These are phyloP conservation scores for Ambrosia hybrid DNA, from an alignment of 140 eudicot genomes.

Conservation along the genomic window DNA sequence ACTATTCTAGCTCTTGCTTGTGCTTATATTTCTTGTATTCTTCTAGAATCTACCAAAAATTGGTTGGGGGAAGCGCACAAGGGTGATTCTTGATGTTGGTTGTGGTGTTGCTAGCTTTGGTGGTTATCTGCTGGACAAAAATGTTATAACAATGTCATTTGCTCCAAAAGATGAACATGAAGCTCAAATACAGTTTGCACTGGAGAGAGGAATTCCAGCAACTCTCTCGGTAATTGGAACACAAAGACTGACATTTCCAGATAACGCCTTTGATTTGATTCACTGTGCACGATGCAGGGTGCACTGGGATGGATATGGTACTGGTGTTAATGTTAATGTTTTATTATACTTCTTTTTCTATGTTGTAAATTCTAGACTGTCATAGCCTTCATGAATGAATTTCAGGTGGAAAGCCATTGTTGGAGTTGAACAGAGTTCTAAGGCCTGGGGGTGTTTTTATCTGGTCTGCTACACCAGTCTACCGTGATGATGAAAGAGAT, in stretches of 20 bases:
- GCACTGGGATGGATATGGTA: constrained; percentile 98
- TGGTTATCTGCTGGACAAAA: constrained; percentile 83
- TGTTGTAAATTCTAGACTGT: constrained; percentile 8
- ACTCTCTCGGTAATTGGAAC: constrained; percentile 94
- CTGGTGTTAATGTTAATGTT: background rate
- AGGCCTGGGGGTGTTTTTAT: constrained; percentile 95
- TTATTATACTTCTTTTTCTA: no score
- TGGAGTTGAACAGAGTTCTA: constrained; percentile 89
- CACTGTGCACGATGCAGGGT: constrained; percentile 99
- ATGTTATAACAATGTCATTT: constrained; percentile 92
- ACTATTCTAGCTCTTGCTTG: background rate
- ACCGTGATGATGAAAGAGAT: constrained; percentile 65
- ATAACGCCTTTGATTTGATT: constrained; percentile 79
- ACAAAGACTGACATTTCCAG: constrained; percentile 88
- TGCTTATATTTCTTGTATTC: background rate
- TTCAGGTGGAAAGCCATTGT: constrained; percentile 83
- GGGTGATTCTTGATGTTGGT: constrained; percentile 97
- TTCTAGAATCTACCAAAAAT: constrained; percentile 73
- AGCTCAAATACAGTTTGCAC: constrained; percentile 98
- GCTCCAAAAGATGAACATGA: constrained; percentile 99
- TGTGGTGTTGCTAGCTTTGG: constrained; percentile 99
- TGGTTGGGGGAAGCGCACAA: constrained; percentile 85
- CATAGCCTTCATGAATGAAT: constrained; percentile 15
- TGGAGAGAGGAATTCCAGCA: constrained; percentile 98
- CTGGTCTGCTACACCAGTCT: constrained; percentile 98